Conservation (phyloP, 2,329 filamentous ascomycete species). For the Leptographium radiaticola region DNA sequence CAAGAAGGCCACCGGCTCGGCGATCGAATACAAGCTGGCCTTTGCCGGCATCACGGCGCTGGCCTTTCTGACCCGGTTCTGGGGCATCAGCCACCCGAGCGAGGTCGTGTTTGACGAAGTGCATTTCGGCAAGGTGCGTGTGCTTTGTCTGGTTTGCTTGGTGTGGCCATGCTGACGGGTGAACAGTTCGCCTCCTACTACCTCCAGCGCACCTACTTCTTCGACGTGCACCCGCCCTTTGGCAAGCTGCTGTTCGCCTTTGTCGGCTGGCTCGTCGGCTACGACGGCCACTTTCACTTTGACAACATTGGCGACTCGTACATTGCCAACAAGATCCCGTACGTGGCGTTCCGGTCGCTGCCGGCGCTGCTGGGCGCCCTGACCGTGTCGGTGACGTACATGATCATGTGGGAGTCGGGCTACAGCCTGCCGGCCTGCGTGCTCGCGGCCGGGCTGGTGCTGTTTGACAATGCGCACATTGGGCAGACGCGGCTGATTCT, state of each 20-base stretch:
- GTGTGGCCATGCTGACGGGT: too few relatives aligned
- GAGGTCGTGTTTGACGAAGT: conserved; percentile 99
- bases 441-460: conserved; percentile 69
- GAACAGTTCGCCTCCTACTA: conserved; percentile 74
- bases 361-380: conserved; percentile 84
- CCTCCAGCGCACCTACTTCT: conserved; percentile 95
- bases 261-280: conserved; percentile 94
- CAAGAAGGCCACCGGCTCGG: conserved; percentile 30
- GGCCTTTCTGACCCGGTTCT: conserved; percentile 88
- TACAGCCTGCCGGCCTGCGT: conserved; percentile 91
- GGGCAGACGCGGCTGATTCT: conserved; percentile 92
- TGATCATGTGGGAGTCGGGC: conserved; percentile 99
- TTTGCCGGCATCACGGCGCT: conserved; percentile 65
- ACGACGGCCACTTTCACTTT: conserved; percentile 93
- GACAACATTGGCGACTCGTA: conserved; percentile 99
- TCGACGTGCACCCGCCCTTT: conserved; percentile 97
- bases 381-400: conserved; percentile 84
- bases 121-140: conserved; percentile 88
- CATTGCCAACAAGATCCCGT: conserved; percentile 91
- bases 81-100: conserved; percentile 87
- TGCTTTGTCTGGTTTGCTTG: neutral
- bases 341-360: conserved; percentile 88
- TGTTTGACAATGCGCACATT: conserved; percentile 96
- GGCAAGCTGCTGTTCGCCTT: conserved; percentile 96
- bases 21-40: conserved; percentile 75